phyloP scores from a whole-genome alignment of 2,329 filamentous ascomycete genomes.

The Oidium heveae region DNA sequence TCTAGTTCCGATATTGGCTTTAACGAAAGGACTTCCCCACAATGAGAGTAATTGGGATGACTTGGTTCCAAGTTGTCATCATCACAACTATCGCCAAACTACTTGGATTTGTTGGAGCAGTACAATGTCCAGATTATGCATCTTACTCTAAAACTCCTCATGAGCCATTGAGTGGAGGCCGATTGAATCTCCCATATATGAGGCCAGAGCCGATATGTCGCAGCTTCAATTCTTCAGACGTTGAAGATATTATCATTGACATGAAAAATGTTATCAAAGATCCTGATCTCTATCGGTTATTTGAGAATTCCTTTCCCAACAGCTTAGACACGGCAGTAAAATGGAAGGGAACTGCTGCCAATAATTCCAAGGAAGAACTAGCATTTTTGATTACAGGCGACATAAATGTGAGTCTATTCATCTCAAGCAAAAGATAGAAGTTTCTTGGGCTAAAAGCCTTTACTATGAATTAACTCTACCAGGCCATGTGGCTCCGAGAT shows the following conservation, averaged over 20 bases:
- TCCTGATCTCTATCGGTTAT: slow-evolving; percentile 46
- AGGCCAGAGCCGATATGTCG: slow-evolving; percentile 52
- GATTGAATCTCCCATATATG: slow-evolving; percentile 54
- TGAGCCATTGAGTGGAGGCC: slow-evolving; percentile 51
- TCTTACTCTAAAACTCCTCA: slow-evolving; percentile 33
- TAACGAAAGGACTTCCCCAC: too few relatives aligned
- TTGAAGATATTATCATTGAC: slow-evolving; percentile 50
- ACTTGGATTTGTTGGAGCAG: background rate
- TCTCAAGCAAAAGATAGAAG: slow-evolving; percentile 16
- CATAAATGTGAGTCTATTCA: slow-evolving; percentile 11
- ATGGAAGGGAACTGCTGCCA: slow-evolving; percentile 35
- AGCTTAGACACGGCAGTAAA: slow-evolving; percentile 48
- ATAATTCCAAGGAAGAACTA: slow-evolving; percentile 35
- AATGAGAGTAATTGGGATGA: too few relatives aligned
- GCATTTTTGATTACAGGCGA: slow-evolving; percentile 33
- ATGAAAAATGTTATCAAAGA: slow-evolving; percentile 48
- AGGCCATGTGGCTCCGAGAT: slow-evolving; percentile 79
- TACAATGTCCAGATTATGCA: slow-evolving; percentile 37
- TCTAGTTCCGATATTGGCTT: too few relatives aligned
- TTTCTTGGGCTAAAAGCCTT: too few relatives aligned
- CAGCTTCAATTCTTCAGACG: slow-evolving; percentile 51
- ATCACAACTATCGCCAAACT: background rate
- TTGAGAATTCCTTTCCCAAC: slow-evolving; percentile 50
- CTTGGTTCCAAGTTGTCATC: background rate
- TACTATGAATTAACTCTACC: slow-evolving; percentile 11